Base-by-base conservation (phyloP, 805 yeast genomes). In the Metschnikowia cubensis region DNA sequence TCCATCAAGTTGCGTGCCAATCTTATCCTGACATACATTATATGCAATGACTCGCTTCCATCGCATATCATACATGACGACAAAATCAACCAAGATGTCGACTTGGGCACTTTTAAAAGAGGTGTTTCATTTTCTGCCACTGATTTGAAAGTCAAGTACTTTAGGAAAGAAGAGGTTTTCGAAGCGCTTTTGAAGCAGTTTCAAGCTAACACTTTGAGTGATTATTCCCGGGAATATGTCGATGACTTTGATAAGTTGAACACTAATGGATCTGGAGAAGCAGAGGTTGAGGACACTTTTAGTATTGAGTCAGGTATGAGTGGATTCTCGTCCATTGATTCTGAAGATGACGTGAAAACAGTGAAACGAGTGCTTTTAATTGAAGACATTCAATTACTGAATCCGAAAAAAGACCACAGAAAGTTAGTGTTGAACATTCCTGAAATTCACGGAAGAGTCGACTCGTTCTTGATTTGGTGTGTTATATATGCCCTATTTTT, bases 391-490 rank as follows among this genome's bases (percentile, higher is more conserved):
- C 36, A 44, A 4, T 22, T 72, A 7, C 52, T 58, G 11, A 73
- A 73, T 44, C 48, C 53, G 1, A 58, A 56, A 10, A 58, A 59
- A 14, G 70, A 69, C 42, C 53, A 54, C 31, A 64, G 66, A 45
- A 59, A 63, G 41, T 57, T 74, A 15, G 44, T 51, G 6, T 57
- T 73, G 25, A 48, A 53, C 8, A 56, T 71, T 4, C 74, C 75
- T 0, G 74, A 69, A 47, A 45, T 71, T 2, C 74, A 72, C 37
- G 74, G 70, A 4, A 57, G 75, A 7, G 45, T 69, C 6, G 76
- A 73, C 53, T 65, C 68, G 37, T 73, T 73, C 51, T 64, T 74
- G 43, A 60, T 70, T 4, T 74, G 77, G 77, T 73, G 77, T 55
- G 49, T 60, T 4, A 54, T 71, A 35, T 74, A 74, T 50, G 77